Evolutionary conservation across 305 asterid genomes (phyloP).

Genomic region (Fraxinus nigra): DNA sequence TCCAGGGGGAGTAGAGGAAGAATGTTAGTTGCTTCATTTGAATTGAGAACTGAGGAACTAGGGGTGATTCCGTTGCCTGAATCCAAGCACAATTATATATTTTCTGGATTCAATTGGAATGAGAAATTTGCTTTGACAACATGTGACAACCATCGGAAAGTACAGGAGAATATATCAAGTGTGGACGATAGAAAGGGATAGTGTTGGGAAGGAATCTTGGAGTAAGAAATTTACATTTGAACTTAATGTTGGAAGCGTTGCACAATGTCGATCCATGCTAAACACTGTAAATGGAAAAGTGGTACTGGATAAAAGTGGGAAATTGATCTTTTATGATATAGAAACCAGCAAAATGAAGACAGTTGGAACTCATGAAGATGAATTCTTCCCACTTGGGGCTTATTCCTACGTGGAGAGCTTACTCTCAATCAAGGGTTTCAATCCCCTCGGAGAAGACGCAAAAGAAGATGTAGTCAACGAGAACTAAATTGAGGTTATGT

Average conservation of each 20-base stretch:
- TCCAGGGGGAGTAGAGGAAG: background rate
- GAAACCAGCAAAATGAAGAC: background rate
- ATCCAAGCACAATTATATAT: background rate
- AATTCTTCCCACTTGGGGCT: background rate
- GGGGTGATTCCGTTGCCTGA: background rate
- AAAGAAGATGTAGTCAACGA: background rate
- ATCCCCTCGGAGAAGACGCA: background rate
- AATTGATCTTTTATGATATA: background rate
- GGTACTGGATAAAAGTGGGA: background rate
- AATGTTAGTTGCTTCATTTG: background rate
- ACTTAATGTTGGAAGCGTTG: background rate
- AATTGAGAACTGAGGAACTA: background rate
- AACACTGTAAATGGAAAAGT: background rate
- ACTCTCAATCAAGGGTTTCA: background rate
- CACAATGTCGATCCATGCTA: background rate
- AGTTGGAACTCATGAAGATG: background rate
- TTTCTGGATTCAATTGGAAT: background rate
- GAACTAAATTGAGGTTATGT: background rate
- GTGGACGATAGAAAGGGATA: constrained; percentile 1
- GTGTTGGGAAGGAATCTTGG: background rate
- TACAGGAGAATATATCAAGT: background rate
- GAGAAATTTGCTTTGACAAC: background rate
- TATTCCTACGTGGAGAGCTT: constrained; percentile 5
- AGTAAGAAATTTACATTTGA: background rate
- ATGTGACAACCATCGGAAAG: background rate